Evolutionary conservation across 2,329 filamentous ascomycete genomes (phyloP), one percentile per base, ranked within the genome.

Genomic region (Cercospora citrullina): DNA sequence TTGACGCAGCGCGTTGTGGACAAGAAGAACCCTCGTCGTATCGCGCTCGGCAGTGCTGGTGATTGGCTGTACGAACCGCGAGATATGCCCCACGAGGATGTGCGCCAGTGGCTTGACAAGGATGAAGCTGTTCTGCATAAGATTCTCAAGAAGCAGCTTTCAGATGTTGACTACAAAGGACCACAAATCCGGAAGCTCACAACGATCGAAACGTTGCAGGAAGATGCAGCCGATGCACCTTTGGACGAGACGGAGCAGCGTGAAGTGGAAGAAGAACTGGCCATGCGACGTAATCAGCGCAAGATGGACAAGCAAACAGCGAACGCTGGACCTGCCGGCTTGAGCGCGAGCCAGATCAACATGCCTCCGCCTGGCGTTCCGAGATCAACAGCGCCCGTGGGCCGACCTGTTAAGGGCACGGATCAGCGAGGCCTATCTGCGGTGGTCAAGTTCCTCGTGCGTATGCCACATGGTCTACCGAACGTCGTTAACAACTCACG

Each of bases 1-100:
- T 83, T 97, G 55, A 87, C 92, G 4, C 87, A 87, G 45, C 87
- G 92, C 14, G 91, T 96, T 1, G 90, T 97, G 4, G 94, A 97
- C 79, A 89, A 92, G 76, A 92, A 91, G 79, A 92, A 92, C 60
- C 89, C 90, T 0, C 80, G 88, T n/a, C 87, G 90, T 7, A 87
- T 84, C 77, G 89, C 91, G 0, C 83, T 84, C 21, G 87, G 85
- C 62, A 82, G 75, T 59, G 66, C 74, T 12, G 69, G 78, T 1
- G 83, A 88, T 1, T 88, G 89, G 73, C 82, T 93, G n/a, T 86
- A 85, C 39, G 80, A 83, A 48, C 87, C 91, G 0, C 83, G 82
- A 63, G 76, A 84, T 0, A 81, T 88, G 1, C 68, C 77, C 5
- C 83, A 86, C 59, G 75, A 86, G 53, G 83, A 89, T 60, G 45